phyloP scores from a whole-genome alignment of 306 rosid genomes.

The Hippophae rhamnoides region DNA sequence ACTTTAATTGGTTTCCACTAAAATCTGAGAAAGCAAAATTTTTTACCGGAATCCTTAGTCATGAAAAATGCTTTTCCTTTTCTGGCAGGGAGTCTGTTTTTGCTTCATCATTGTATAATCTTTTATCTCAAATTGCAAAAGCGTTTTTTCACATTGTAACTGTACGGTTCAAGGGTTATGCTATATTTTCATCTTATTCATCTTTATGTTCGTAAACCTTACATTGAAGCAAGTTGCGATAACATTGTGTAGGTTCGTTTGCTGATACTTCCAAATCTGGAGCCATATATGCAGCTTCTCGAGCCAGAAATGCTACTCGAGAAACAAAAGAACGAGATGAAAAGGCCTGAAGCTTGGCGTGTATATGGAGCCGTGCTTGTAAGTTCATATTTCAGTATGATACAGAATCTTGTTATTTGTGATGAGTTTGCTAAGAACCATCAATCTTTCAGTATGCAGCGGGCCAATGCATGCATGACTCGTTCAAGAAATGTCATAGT shows the following conservation, averaged over 20 bases:
- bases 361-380: conserved; percentile 88
- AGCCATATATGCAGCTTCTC: conserved; percentile 74
- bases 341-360: conserved; percentile 81
- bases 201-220: not conserved
- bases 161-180: not conserved
- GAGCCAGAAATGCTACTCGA: conserved; percentile 72
- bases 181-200: not conserved
- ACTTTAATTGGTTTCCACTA: no score
- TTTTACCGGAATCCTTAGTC: no score
- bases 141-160: no score
- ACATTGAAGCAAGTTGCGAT: conserved; percentile 9
- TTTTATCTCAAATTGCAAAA: no score
- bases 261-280: conserved; percentile 78
- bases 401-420: conserved; percentile 5
- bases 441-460: conserved; percentile 56
- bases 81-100: no score
- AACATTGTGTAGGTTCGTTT: conserved; percentile 53
- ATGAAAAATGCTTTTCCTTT: no score
- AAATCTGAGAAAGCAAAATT: no score
- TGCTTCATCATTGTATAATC: no score
- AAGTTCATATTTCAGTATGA: conserved; percentile 22
- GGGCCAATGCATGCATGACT: conserved; percentile 58
- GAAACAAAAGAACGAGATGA: conserved; percentile 62
- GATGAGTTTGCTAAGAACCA: conserved; percentile 15
- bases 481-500: conserved; percentile 33